Evolutionary conservation across 106 monocot species (phyloP).

Genomic region (Dioscorea dumetorum): DNA sequence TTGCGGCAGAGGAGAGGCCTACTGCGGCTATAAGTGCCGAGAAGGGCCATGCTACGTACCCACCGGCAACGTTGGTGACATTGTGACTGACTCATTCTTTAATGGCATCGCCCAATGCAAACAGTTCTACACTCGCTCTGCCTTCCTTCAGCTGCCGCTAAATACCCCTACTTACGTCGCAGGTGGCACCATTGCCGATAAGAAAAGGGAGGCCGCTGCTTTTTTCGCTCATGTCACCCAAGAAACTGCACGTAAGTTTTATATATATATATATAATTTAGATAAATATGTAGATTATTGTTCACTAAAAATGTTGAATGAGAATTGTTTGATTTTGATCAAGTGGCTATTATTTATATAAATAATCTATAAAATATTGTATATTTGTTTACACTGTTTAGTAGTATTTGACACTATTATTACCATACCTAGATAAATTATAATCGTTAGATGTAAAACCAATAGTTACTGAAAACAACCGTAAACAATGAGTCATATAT

Average conservation of each 20-base stretch:
- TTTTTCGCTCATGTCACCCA: constrained; percentile 50
- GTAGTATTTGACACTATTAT: too few relatives aligned
- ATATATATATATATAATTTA: too few relatives aligned
- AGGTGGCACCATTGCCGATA: constrained; percentile 24
- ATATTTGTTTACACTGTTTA: too few relatives aligned
- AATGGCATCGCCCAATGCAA: constrained; percentile 35
- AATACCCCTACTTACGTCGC: constrained; percentile 23
- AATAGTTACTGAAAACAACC: too few relatives aligned
- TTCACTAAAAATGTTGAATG: too few relatives aligned
- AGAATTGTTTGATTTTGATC: too few relatives aligned
- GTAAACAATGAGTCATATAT: too few relatives aligned
- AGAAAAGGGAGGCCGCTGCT: constrained; percentile 45
- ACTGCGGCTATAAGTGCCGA: constrained; percentile 30
- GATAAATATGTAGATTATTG: too few relatives aligned
- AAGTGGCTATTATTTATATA: too few relatives aligned
- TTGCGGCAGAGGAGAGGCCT: constrained; percentile 15
- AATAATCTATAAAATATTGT: too few relatives aligned
- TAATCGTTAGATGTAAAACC: too few relatives aligned
- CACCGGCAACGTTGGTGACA: constrained; percentile 8
- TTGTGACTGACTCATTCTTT: constrained; percentile 43
- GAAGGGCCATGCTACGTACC: constrained; percentile 14
- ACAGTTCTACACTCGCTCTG: constrained; percentile 30
- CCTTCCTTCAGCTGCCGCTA: constrained; percentile 21
- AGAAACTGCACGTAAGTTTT: constrained; percentile 40
- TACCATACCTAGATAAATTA: too few relatives aligned